phyloP scores from a whole-genome alignment of 371 early-diverging fungal genomes.

The Mortierella sp. region DNA sequence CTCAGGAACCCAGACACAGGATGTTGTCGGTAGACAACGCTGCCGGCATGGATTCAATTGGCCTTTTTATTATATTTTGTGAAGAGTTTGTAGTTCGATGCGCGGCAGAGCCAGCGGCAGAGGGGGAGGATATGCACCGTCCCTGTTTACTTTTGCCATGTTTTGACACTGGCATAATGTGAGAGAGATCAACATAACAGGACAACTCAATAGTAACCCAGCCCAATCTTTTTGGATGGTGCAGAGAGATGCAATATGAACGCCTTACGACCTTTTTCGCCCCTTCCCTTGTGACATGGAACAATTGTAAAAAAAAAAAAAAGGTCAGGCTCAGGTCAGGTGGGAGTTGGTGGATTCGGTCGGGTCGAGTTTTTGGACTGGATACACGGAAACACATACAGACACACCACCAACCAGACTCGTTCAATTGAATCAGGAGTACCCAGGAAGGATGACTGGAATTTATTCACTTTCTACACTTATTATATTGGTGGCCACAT shows the following conservation, averaged over 20 bases:
- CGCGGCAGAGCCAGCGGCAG: too few relatives aligned
- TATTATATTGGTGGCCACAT: background rate
- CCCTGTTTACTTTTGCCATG: too few relatives aligned
- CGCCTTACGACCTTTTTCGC: background rate
- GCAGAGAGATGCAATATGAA: background rate
- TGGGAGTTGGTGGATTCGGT: background rate
- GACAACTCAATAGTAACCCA: background rate
- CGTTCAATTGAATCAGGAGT: slow-evolving; percentile 6
- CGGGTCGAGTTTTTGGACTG: background rate
- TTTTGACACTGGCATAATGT: too few relatives aligned
- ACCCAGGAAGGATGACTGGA: slow-evolving; percentile 7
- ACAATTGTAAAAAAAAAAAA: background rate
- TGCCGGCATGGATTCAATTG: background rate
- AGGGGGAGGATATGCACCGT: too few relatives aligned
- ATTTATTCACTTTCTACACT: slow-evolving; percentile 4
- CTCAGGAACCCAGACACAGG: background rate
- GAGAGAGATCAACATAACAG: background rate
- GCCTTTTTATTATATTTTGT: background rate
- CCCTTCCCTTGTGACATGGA: background rate
- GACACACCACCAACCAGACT: background rate
- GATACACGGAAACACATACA: background rate
- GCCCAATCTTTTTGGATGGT: background rate
- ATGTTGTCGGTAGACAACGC: background rate
- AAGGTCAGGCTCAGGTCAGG: slow-evolving; percentile 4
- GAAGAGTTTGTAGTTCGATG: too few relatives aligned